A percentile compares a stretch with the other conserved stretches of the same genome.
Conservation (phyloP, 371 early-diverging fungal genomes). For the Zychaea mexicana region DNA sequence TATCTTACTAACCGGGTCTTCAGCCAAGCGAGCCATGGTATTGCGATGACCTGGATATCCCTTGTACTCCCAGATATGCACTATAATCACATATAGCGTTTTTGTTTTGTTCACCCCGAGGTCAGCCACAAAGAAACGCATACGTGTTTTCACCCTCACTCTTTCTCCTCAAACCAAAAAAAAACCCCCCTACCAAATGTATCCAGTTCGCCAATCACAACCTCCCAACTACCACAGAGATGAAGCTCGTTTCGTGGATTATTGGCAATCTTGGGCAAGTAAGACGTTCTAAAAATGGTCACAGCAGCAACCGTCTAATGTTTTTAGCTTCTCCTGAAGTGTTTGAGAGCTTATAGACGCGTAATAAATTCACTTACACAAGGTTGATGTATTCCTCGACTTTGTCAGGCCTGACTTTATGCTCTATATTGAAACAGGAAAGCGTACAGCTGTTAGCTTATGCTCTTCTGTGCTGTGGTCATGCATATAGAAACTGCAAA, state of each 20-base stretch:
- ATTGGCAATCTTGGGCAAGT: constrained; percentile 77
- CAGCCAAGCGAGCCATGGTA: constrained; percentile 52
- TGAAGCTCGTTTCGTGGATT: constrained; percentile 73
- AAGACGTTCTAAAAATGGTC: constrained; percentile 48
- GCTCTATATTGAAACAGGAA: too few species aligned
- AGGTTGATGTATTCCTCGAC: constrained; percentile 81
- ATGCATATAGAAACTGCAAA: too few species aligned
- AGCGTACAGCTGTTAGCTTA: too few species aligned
- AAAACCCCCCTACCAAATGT: constrained; percentile 65
- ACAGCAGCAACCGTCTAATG: background rate
- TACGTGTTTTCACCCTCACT: too few species aligned
- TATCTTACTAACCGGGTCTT: constrained; percentile 56
- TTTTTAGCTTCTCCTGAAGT: background rate
- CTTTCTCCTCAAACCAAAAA: background rate
- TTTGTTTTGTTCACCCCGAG: too few species aligned
- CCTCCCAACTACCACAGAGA: constrained; percentile 88
- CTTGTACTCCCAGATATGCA: constrained; percentile 94
- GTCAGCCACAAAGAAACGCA: too few species aligned
- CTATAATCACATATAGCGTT: constrained; percentile 22
- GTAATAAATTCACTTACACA: constrained; percentile 44
- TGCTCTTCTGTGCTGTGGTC: too few species aligned
- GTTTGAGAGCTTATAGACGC: background rate
- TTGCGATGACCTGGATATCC: constrained; percentile 81
- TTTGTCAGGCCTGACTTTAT: constrained; percentile 83
- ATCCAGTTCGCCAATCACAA: constrained; percentile 86